Conservation (phyloP, 202 grass and related monocot genomes). For the Setaria italica region DNA sequence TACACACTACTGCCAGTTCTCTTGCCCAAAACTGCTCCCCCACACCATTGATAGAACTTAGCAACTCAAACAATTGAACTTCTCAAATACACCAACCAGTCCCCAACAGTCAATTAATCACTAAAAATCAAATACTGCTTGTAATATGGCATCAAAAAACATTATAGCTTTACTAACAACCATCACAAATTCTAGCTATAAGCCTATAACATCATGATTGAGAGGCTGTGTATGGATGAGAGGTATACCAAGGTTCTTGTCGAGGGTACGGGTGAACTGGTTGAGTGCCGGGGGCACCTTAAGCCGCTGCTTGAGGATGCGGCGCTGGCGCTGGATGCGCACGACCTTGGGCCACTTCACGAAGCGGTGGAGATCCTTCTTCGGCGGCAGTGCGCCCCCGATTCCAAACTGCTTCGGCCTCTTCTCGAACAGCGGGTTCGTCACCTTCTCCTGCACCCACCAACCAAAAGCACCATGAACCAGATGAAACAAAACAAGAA, state of each 20-base stretch:
- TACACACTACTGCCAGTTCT: background rate
- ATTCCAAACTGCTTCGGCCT: background rate
- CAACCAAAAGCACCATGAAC: background rate
- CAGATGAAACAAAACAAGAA: background rate
- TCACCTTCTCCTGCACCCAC: background rate
- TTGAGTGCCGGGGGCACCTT: background rate
- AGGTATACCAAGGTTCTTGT: constrained; percentile 66
- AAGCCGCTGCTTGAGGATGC: background rate
- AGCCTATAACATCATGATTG: background rate
- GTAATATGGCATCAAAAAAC: background rate
- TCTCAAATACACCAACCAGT: background rate
- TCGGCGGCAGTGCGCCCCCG: background rate
- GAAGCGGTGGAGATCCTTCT: background rate
- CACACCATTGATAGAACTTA: background rate
- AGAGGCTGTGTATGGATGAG: background rate
- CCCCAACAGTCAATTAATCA: background rate
- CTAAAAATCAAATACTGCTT: background rate
- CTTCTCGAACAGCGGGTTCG: background rate
- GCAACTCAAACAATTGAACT: background rate
- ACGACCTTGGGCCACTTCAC: background rate
- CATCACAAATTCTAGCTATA: background rate
- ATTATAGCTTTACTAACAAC: background rate
- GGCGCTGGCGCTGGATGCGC: background rate
- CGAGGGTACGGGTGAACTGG: constrained; percentile 68
- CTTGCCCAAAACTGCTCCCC: background rate